These are phyloP conservation scores for Recurvomyces mirabilis DNA, from an alignment of 495 filamentous ascomycete species.

Conservation along the genomic window DNA sequence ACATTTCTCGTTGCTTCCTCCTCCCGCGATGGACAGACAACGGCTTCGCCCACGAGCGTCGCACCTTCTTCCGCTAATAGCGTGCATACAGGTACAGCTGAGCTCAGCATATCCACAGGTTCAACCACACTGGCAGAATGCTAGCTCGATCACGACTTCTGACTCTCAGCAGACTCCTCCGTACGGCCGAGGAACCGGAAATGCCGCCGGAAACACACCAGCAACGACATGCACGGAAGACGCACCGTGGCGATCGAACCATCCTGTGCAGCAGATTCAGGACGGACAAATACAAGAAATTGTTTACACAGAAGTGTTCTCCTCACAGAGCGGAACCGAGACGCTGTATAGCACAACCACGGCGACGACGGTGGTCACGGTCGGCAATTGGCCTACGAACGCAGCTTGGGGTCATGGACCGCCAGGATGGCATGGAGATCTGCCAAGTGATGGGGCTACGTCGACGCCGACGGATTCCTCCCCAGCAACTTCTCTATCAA, in stretches of 20 bases:
- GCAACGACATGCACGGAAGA: too few relatives aligned
- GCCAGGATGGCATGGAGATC: too few relatives aligned
- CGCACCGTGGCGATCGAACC: too few relatives aligned
- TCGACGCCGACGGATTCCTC: neutral
- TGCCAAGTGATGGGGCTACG: neutral
- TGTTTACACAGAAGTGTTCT: neutral
- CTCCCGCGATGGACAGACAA: conserved; percentile 4
- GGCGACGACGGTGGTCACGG: neutral
- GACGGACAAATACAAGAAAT: conserved; percentile 3
- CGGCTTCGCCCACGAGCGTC: conserved; percentile 4
- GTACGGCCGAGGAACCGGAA: too few relatives aligned
- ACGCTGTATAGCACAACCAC: neutral
- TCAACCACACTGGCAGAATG: neutral
- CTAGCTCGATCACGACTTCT: neutral
- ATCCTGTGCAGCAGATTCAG: conserved; percentile 3
- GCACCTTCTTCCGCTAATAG: conserved; percentile 13
- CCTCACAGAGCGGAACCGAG: neutral
- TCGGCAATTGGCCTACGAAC: neutral
- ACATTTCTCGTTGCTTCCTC: neutral
- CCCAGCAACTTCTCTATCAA: neutral
- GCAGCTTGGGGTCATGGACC: neutral
- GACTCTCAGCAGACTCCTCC: neutral
- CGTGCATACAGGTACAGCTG: conserved; percentile 8
- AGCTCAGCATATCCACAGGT: conserved; percentile 11
- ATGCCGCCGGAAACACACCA: too few relatives aligned